These are phyloP conservation scores for Fusarium tupiense DNA, from an alignment of 2,329 filamentous ascomycete genomes.

Conservation along the genomic window DNA sequence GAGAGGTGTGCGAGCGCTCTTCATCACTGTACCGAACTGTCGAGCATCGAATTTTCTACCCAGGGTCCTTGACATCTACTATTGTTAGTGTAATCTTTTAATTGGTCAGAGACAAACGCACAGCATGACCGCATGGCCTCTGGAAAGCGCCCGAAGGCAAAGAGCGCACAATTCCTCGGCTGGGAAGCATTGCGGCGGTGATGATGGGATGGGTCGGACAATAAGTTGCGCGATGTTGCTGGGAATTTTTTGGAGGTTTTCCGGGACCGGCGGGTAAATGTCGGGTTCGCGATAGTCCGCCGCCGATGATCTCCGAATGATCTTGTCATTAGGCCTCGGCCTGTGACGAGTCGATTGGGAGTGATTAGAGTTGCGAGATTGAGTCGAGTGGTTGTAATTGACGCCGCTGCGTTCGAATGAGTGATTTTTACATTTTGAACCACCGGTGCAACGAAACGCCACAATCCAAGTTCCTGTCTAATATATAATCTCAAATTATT, in stretches of 20 bases:
- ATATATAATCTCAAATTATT: conserved; percentile 40
- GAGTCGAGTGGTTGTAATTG: background rate
- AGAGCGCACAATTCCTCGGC: conserved; percentile 55
- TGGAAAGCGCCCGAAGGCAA: conserved; percentile 48
- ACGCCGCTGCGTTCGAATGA: conserved; percentile 1
- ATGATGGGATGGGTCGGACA: conserved; percentile 31
- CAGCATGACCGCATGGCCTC: conserved; percentile 45
- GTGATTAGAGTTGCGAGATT: background rate
- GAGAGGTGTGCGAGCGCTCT: conserved; percentile 34
- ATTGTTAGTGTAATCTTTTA: conserved; percentile 8
- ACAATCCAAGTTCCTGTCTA: conserved; percentile 37
- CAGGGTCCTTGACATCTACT: conserved; percentile 41
- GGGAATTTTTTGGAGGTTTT: conserved; percentile 44
- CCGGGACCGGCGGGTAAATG: conserved; percentile 48
- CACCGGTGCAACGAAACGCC: conserved; percentile 15
- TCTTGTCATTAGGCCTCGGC: conserved; percentile 17
- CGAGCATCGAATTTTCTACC: conserved; percentile 48
- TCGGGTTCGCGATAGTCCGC: conserved; percentile 42
- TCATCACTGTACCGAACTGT: conserved; percentile 49
- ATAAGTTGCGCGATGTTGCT: conserved; percentile 25
- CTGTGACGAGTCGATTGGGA: conserved; percentile 11
- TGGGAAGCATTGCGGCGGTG: conserved; percentile 55
- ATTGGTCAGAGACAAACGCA: conserved; percentile 26
- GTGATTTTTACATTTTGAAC: conserved; percentile 39
- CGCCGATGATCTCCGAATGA: conserved; percentile 13